These are phyloP conservation scores for Dactylellina parvicollis DNA, from an alignment of 2,329 filamentous ascomycete species.

Conservation along the genomic window DNA sequence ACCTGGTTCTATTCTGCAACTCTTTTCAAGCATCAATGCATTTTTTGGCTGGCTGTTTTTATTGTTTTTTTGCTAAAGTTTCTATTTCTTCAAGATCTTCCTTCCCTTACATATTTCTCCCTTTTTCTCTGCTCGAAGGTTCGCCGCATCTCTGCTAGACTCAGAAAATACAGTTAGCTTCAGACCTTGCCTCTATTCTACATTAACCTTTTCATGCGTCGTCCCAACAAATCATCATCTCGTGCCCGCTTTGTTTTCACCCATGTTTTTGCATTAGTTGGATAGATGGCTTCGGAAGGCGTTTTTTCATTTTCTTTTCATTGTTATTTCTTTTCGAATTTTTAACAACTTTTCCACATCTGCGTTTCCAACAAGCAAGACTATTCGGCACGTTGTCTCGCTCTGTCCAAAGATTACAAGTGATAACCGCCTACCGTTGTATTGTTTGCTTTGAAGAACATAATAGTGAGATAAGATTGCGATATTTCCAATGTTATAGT, in stretches of 20 bases:
- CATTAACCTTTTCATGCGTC: background rate
- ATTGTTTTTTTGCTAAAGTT: background rate
- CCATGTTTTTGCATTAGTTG: conserved; percentile 7
- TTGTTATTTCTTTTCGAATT: background rate
- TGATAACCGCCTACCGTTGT: no score
- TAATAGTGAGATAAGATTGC: no score
- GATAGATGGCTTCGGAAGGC: conserved; percentile 12
- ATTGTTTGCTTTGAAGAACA: no score
- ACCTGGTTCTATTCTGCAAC: background rate
- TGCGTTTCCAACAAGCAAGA: no score
- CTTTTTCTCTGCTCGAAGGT: background rate
- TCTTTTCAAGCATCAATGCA: conserved; percentile 20
- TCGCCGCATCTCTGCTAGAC: background rate
- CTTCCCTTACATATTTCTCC: background rate
- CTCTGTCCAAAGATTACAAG: no score
- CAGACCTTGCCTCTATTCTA: background rate
- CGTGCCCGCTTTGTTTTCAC: background rate
- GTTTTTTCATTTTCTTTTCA: conserved; percentile 9
- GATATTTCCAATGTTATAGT: no score
- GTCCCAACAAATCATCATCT: no score
- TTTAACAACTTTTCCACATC: background rate
- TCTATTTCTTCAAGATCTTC: no score
- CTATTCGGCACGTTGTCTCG: no score
- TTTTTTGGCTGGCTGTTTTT: conserved; percentile 27
- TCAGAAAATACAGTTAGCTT: conserved; percentile 4